A percentile compares a stretch with the other conserved stretches of the same genome.
These are phyloP conservation scores for Saccharomyces hybrid DNA, from an alignment of 1,139 yeast species.

Conservation along the genomic window DNA sequence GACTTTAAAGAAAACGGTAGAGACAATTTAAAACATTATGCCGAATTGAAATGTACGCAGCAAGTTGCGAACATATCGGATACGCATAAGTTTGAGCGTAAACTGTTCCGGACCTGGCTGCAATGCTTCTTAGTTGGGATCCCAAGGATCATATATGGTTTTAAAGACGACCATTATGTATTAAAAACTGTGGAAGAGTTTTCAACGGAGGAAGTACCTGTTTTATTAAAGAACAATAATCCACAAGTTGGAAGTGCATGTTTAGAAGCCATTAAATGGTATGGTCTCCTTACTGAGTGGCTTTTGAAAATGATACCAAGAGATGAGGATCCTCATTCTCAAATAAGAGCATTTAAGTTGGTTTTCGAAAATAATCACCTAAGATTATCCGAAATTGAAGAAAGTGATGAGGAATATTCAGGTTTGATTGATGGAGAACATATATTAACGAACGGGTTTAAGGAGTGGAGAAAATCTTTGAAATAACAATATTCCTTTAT, in stretches of 20 bases:
- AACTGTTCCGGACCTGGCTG: conserved; percentile 78
- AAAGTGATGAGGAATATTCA: conserved; percentile 28
- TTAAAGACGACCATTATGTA: conserved; percentile 62
- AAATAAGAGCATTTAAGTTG: conserved; percentile 40
- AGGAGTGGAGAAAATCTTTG: conserved; percentile 46
- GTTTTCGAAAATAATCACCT: conserved; percentile 37
- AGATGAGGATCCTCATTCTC: conserved; percentile 31
- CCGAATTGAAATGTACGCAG: conserved; percentile 72
- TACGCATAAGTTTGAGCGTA: conserved; percentile 51
- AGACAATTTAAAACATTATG: conserved; percentile 61
- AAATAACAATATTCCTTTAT: not conserved
- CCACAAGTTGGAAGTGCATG: conserved; percentile 54
- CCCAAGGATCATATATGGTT: conserved; percentile 72
- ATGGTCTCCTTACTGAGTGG: conserved; percentile 82
- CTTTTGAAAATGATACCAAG: conserved; percentile 47
- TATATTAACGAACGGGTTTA: conserved; percentile 49
- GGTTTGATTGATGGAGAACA: conserved; percentile 31
- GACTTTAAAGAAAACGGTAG: conserved; percentile 58
- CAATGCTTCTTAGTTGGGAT: conserved; percentile 86
- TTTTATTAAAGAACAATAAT: conserved; percentile 37
- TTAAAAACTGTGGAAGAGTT: conserved; percentile 65
- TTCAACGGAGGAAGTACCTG: conserved; percentile 71
- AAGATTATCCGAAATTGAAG: conserved; percentile 34
- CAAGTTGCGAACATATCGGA: conserved; percentile 38
- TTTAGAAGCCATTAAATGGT: conserved; percentile 72